Base-by-base conservation (phyloP, 2,329 filamentous ascomycete genomes). In the Colletotrichum abscissum region DNA sequence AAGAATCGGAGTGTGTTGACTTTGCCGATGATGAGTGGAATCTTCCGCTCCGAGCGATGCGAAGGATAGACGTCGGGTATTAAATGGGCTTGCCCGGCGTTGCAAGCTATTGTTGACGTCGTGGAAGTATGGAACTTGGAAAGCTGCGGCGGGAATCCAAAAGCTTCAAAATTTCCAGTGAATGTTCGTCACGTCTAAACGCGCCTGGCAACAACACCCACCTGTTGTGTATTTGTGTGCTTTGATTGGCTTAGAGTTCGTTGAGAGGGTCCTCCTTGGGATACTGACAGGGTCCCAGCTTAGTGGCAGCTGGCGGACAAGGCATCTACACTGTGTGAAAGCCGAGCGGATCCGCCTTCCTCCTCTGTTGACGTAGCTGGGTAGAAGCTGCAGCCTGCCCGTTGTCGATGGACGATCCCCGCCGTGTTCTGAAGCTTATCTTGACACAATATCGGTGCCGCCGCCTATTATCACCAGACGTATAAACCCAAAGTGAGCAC, bases 131-230 rank as follows among this genome's bases (percentile, higher is more conserved):
- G 26, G 55, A 42, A 42, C 38, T 19, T 42, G 16, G 6, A 26
- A 63, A 54, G 42, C 46, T 56, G 52, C 49, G 38, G 71, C 69
- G 52, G 70, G 64, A 46, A 38, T 52, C 7, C 35, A 62, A 12
- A 22, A 65, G 38, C 60, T 69, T 70, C 69, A 69, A 73, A 69
- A 74, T 73, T 73, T 74, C 70, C 65, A 55, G 57, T 38, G 57
- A 73, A 67, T 74, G 74, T 77, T 78, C 79, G 80, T 82, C 82
- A 84, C 81, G 82, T 82, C 82, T 77, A 82, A 82, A 82, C 82
- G 82, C 77, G 79, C 74, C 69, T 72, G 63, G 68, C 58, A 73
- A 63, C 67, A 76, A 74, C 68, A 73, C 59, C 72, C 69, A 74
- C 72, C 60, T 33, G 57, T 16, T 35, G n/a, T 33, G 57, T 54